Base-by-base conservation (phyloP, 2,329 filamentous ascomycete genomes). In the Dactylonectria macrodidyma region DNA sequence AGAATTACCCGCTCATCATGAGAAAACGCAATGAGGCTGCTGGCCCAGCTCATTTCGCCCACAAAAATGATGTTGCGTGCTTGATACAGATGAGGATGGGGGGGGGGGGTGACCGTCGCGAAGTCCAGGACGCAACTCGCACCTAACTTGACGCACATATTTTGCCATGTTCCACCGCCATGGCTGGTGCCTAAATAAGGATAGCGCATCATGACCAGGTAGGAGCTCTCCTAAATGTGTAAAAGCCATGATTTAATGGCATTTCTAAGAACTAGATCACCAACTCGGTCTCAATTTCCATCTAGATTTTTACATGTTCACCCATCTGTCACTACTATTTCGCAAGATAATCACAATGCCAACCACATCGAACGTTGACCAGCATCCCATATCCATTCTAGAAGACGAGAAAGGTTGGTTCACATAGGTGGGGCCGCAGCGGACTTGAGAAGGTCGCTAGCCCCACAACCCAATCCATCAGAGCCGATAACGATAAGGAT, bases 1-100 rank as follows among this genome's bases (percentile, higher is more conserved):
- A 90, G 82, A 64, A 91, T 80, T 51, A 88, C 74, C 70, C 86
- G 83, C 75, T 89, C 87, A 78, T 89, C 85, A 71, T 83, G 85
- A 36, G 75, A 77, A 58, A 82, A 74, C 5, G 73, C 65, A 47
- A 78, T 68, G 16, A 82, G 41, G 30, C 67, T 69, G 22, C 67
- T 71, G 68, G 73, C 69, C 75, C 80, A 81, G 58, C 79, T 79
- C 86, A 88, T 87, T 47, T 64, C 81, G 65, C 65, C 51, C 55
- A 38, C 38, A 11, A 26, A 22, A 22, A 52, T 55, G 48, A 33
- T 12, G 30, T 66, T 65, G 38, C 64, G 56, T 46, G 61, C 58
- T 70, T 71, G 47, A 47, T 65, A 34, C 8, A 36, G 38, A 2
- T 38, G 14, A 63, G 14, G 50, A 33, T 38, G 36, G 12, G 12